Evolutionary conservation across 208 protist genomes (phyloP), one percentile per base, ranked within the genome.

Genomic region (Lotmaria passim): DNA sequence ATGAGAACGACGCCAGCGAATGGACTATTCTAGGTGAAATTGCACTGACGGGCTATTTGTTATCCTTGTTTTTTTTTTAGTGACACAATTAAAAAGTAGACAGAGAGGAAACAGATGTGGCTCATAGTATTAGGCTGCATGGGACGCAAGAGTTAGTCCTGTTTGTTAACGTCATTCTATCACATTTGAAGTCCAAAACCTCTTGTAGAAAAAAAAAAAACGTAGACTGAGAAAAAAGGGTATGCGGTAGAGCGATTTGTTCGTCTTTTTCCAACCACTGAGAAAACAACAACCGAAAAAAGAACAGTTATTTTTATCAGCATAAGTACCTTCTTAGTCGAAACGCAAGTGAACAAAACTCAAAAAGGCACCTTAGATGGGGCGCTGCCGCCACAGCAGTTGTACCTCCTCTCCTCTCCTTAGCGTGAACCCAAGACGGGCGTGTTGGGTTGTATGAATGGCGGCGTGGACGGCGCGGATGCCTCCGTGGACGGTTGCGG

Each of bases 391-490:
- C 34, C 15, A 1, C 23, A 17, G 23, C 24, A 26, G 24, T 34
- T 36, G 0, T 2, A 39, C 30, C 19, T 57, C 21, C n/a, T 3
- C 33, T 58, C 4, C 19, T 33, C 21, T n/a, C 12, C 23, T 51
- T 23, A 50, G 19, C 34, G 56, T 15, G 70, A 6, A 3, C 60
- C 71, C 7, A 86, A 64, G 21, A 82, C 59, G 0, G 81, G 60
- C 8, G 81, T 65, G 26, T 77, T 77, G 2, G 67, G 36, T n/a
- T 33, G 21, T 3, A 70, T 2, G 24, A 80, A 77, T 0, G 69
- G 63, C 44, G 59, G 55, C 24, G 41, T 39, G 2, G 77, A 74
- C 10, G 74, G 67, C 33, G 52, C 39, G 5, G 60, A 38, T 23
- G 23, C 36, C 21, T 79, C 67, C 33, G 52, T 67, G 7, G 77